phyloP scores from a whole-genome alignment of 257 asterid genomes.

The Penstemon davidsonii region DNA sequence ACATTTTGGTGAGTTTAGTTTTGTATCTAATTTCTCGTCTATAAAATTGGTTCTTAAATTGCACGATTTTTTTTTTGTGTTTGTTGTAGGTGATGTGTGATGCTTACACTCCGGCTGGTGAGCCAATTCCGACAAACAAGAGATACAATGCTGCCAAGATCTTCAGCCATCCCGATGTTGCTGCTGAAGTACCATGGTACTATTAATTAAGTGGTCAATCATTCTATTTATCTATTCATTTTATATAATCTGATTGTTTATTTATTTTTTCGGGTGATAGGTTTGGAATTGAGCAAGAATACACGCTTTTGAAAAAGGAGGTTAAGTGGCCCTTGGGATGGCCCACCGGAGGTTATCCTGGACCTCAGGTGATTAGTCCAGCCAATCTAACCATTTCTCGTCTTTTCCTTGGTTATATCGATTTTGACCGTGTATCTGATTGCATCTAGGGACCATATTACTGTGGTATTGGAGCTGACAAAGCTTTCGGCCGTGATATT shows the following conservation, averaged over 20 bases:
- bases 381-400: background rate
- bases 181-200: constrained; percentile 53
- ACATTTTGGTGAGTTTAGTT: constrained; percentile 38
- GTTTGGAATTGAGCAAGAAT: constrained; percentile 68
- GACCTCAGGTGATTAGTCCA: constrained; percentile 48
- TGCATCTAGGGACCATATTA: constrained; percentile 48
- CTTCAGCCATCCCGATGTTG: constrained; percentile 51
- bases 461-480: constrained; percentile 47
- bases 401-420: background rate
- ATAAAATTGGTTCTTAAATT: background rate
- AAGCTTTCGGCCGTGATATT: constrained; percentile 50
- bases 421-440: background rate
- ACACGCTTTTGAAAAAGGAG: constrained; percentile 52
- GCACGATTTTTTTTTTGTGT: background rate
- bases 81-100: constrained; percentile 53
- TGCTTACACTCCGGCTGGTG: constrained; percentile 61
- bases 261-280: constrained; percentile 20
- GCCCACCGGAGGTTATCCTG: constrained; percentile 64
- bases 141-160: constrained; percentile 49
- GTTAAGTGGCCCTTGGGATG: constrained; percentile 64
- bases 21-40: background rate
- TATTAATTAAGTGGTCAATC: background rate
- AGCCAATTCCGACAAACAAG: constrained; percentile 62
- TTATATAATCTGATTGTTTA: background rate
- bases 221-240: background rate